Percentiles rank a stretch among this genome's conserved stretches.
phyloP scores from a whole-genome alignment of 805 yeast genomes.

The Wickerhamiella lipophila region DNA sequence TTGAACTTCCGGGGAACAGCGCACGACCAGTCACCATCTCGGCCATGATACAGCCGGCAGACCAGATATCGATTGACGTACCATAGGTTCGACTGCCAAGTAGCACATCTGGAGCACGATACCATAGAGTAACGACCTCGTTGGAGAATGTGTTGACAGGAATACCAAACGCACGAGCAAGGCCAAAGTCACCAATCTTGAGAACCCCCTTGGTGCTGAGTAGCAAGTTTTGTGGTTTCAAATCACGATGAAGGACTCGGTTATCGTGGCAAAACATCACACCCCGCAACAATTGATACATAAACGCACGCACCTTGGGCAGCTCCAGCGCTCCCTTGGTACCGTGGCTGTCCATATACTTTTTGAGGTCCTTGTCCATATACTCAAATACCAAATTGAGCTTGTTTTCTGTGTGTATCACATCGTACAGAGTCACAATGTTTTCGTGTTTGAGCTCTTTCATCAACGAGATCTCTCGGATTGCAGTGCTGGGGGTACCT shows the following conservation, averaged over 20 bases:
- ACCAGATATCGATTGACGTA: conserved; percentile 97
- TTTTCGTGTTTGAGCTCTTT: conserved; percentile 89
- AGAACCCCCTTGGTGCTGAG: conserved; percentile 83
- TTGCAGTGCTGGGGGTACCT: conserved; percentile 97
- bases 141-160: conserved; percentile 95
- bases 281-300: conserved; percentile 87
- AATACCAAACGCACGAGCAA: conserved; percentile 95
- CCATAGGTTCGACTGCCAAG: conserved; percentile 92
- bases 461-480: conserved; percentile 88
- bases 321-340: conserved; percentile 60
- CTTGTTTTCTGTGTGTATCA: conserved; percentile 92
- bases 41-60: conserved; percentile 94
- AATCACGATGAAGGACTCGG: conserved; percentile 66
- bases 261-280: conserved; percentile 79
- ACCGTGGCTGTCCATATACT: conserved; percentile 85
- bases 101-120: conserved; percentile 92
- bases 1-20: conserved; percentile 87
- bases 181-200: conserved; percentile 91
- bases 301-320: conserved; percentile 69
- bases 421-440: conserved; percentile 85
- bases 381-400: conserved; percentile 85
- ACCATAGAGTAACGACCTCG: conserved; percentile 97
- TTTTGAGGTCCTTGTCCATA: conserved; percentile 85
- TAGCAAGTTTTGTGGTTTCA: conserved; percentile 89
- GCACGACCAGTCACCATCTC: conserved; percentile 99